phyloP scores from a whole-genome alignment of 148 eudicot species.

The Chenopodium suecicum region DNA sequence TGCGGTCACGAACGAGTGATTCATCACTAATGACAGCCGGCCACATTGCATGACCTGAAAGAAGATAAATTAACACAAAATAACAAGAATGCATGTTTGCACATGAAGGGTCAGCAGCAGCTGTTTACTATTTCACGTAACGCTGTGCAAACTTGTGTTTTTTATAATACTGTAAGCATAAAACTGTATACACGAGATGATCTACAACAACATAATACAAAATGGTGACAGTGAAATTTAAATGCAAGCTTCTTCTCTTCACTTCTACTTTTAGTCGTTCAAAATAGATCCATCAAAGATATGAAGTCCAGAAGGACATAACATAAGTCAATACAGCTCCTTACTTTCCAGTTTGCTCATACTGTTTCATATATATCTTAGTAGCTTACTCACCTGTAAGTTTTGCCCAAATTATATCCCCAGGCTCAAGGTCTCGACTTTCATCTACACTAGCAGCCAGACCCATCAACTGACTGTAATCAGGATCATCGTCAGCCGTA shows the following conservation, averaged over 20 bases:
- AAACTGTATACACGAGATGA: background rate
- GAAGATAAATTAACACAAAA: background rate
- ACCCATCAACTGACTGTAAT: conserved; percentile 72
- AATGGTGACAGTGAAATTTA: background rate
- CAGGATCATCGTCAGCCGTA: conserved; percentile 53
- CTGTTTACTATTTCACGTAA: background rate
- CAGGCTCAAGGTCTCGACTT: conserved; percentile 75
- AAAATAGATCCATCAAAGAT: background rate
- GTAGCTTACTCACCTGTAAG: conserved; percentile 59
- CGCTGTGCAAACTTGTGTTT: background rate
- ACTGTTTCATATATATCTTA: background rate
- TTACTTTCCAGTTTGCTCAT: background rate
- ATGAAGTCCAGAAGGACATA: background rate
- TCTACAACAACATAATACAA: background rate
- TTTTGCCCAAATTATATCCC: conserved; percentile 95
- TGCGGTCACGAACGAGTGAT: conserved; percentile 54
- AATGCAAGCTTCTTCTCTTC: conserved; percentile 1
- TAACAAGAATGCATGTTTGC: background rate
- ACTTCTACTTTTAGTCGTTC: background rate
- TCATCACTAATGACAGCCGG: conserved; percentile 86
- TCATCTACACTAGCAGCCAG: conserved; percentile 90
- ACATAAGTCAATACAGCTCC: background rate
- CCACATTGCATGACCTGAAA: conserved; percentile 91
- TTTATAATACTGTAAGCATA: background rate
- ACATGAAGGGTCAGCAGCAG: background rate